A percentile compares a stretch with the other conserved stretches of the same genome.
These are phyloP conservation scores for Trametes coccinea DNA, from an alignment of 768 basidiomycete species.

Conservation along the genomic window DNA sequence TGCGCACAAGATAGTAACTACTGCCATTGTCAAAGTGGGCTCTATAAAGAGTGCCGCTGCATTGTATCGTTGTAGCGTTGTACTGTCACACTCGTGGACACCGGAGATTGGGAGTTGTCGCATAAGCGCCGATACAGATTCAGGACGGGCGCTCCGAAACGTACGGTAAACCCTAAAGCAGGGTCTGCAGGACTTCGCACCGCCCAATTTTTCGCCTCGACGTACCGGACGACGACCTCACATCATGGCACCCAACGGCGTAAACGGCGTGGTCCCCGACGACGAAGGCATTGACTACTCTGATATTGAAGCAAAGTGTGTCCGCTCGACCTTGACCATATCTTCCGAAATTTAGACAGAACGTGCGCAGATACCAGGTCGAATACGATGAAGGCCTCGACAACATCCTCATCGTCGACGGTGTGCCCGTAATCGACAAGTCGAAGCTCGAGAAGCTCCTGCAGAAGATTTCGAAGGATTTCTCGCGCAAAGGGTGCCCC, in stretches of 20 bases:
- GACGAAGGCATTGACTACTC: slow-evolving; percentile 81
- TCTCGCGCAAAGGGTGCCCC: slow-evolving; percentile 75
- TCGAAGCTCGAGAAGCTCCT: slow-evolving; percentile 82
- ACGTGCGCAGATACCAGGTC: slow-evolving; percentile 74
- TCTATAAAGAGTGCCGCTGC: too few species aligned
- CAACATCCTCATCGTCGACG: slow-evolving; percentile 90
- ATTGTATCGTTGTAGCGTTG: too few species aligned
- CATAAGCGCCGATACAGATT: too few species aligned
- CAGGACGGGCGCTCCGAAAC: not conserved
- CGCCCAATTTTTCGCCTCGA: slow-evolving; percentile 17
- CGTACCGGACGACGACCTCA: slow-evolving; percentile 8
- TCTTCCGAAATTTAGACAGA: not conserved
- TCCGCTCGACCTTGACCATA: slow-evolving; percentile 3
- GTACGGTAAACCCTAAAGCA: slow-evolving; percentile 8
- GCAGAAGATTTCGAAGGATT: slow-evolving; percentile 79
- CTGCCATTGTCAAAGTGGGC: too few species aligned
- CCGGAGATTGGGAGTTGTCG: too few species aligned
- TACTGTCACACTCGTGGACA: too few species aligned
- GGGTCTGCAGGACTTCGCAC: slow-evolving; percentile 9
- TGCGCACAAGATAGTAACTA: too few species aligned
- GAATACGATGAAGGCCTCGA: slow-evolving; percentile 86
- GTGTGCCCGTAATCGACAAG: slow-evolving; percentile 86
- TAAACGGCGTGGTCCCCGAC: slow-evolving; percentile 25
- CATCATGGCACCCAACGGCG: slow-evolving; percentile 30
- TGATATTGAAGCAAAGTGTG: slow-evolving; percentile 86